Base-by-base conservation (phyloP, 2,329 filamentous ascomycete genomes). In the Neofusicoccum parvum region DNA sequence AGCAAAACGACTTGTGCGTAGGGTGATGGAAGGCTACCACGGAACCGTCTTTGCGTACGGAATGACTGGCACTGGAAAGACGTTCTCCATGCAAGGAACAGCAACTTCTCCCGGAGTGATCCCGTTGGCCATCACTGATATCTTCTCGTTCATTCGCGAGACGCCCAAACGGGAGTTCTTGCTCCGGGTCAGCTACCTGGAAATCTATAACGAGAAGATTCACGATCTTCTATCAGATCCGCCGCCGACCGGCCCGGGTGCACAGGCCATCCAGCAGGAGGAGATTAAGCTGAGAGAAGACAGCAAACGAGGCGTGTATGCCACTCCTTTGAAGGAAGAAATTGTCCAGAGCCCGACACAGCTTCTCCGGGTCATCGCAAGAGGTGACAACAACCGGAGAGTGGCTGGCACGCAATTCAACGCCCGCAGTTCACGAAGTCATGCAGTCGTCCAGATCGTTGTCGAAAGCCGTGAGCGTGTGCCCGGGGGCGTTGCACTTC, bases 11-110 rank as follows among this genome's bases (percentile, higher is more conserved):
- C 84, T 99, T 60, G 95, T 99, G 53, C 90, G 95, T 71, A 87
- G 95, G 72, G 95, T 99, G 58, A 99, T 99, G 95, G 95, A 99
- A 81, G 95, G 95, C 48, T 99, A 98, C 76, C 94, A 98, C 74
- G 95, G 94, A 66, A 99, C 95, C 0, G 95, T 99, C 27, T 98
- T 99, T 76, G 94, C 94, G 17, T 99, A 99, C 77, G 95, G 95
- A 74, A 98, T 98, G 94, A 99, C 95, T 3, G 95, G 95, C 68
- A 98, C 95, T 0, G 95, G 95, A 71, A 99, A 99, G 82, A 99
- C 95, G 0, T 99, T 98, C 77, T 98, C 94, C 45, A 99, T 99
- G 95, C 95, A 99, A 81, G 95, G 95, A 71, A 99, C 95, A 11
- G 93, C 94, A 51, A 92, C 92, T 2, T 96, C 93, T 45, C 95